These are phyloP conservation scores for Madurella mycetomatis DNA, from an alignment of 2,329 filamentous ascomycete genomes.

Conservation along the genomic window DNA sequence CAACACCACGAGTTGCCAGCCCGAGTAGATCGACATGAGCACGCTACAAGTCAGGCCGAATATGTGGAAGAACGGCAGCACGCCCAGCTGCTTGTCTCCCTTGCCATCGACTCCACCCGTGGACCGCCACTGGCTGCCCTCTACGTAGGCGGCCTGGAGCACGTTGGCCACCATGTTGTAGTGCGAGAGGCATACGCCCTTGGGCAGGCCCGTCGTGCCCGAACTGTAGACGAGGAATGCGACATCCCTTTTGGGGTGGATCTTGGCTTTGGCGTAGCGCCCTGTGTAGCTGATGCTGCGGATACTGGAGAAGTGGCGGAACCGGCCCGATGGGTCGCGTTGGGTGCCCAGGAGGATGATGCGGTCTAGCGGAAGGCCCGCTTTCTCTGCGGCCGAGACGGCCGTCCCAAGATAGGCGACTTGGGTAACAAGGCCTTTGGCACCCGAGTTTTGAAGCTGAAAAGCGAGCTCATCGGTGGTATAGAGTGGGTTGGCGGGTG, in stretches of 20 bases:
- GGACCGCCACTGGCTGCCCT: slow-evolving; percentile 53
- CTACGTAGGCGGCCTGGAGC: slow-evolving; percentile 49
- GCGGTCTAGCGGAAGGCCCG: slow-evolving; percentile 64
- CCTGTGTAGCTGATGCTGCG: slow-evolving; percentile 55
- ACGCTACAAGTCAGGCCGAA: slow-evolving; percentile 75
- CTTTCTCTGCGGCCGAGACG: slow-evolving; percentile 61
- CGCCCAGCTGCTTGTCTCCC: slow-evolving; percentile 69
- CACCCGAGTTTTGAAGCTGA: slow-evolving; percentile 74
- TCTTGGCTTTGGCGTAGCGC: slow-evolving; percentile 43
- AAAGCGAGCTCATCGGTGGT: slow-evolving; percentile 78
- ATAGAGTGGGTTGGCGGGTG: slow-evolving; percentile 86
- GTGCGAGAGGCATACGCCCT: slow-evolving; percentile 86
- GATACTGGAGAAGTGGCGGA: slow-evolving; percentile 70
- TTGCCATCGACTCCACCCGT: slow-evolving; percentile 56
- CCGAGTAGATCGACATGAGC: slow-evolving; percentile 62
- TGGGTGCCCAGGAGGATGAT: slow-evolving; percentile 74
- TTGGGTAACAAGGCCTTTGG: slow-evolving; percentile 73
- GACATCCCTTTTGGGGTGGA: slow-evolving; percentile 67
- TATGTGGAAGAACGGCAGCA: slow-evolving; percentile 88
- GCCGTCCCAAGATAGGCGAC: slow-evolving; percentile 60
- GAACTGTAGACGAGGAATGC: slow-evolving; percentile 85
- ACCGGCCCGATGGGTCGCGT: slow-evolving; percentile 51
- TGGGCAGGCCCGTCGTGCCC: slow-evolving; percentile 86
- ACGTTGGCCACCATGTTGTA: slow-evolving; percentile 75
- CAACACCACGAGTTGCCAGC: slow-evolving; percentile 66